Conservation (phyloP, 2,329 filamentous ascomycete genomes). For the Arthrobotrys entomopaga region DNA sequence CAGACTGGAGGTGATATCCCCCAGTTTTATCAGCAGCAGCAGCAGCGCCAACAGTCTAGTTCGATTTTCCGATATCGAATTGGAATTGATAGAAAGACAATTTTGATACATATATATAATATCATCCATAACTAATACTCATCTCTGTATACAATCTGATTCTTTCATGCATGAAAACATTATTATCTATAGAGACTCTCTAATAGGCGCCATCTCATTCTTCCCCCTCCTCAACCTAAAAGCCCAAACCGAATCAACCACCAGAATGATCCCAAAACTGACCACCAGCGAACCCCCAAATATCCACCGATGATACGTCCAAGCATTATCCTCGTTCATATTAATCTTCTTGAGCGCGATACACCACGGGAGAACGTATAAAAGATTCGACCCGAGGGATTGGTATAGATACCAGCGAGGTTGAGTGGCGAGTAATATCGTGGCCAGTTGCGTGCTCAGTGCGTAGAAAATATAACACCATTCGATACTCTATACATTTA, state of each 20-base stretch:
- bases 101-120: no score
- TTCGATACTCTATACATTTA: slow-evolving; percentile 65
- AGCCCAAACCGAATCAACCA: slow-evolving; percentile 67
- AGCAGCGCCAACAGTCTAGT: no score
- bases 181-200: slow-evolving; percentile 30
- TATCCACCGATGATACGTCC: slow-evolving; percentile 74
- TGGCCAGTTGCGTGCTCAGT: slow-evolving; percentile 72
- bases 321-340: slow-evolving; percentile 69
- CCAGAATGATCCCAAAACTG: slow-evolving; percentile 69
- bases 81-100: neutral
- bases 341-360: slow-evolving; percentile 69
- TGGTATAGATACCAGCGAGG: slow-evolving; percentile 76
- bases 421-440: slow-evolving; percentile 72
- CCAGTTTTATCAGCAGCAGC: no score
- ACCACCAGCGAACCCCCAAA: slow-evolving; percentile 77
- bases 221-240: slow-evolving; percentile 66
- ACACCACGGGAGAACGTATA: slow-evolving; percentile 77
- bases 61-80: neutral
- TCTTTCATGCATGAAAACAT: no score
- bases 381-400: slow-evolving; percentile 72
- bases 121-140: no score
- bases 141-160: no score
- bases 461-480: slow-evolving; percentile 78
- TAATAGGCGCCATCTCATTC: slow-evolving; percentile 61
- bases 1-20: no score